Conservation (phyloP, 208 protist species). For the Herpetomonas samuelpessoai region DNA sequence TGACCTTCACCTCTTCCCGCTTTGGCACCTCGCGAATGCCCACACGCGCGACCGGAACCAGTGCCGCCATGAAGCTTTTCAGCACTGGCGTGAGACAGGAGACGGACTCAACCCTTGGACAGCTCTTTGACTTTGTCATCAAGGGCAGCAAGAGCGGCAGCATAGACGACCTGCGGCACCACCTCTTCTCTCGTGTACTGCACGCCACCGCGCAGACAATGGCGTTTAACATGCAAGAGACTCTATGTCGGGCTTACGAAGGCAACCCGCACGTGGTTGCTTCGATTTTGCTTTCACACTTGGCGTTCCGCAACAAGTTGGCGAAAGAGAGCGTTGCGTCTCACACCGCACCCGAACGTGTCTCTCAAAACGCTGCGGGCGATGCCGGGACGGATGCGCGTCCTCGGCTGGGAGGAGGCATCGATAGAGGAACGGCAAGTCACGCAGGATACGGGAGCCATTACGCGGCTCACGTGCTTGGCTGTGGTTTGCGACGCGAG, state of each 20-base stretch:
- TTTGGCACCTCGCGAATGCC: conserved; percentile 5
- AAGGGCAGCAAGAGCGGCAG: conserved; percentile 30
- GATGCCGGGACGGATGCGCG: no score
- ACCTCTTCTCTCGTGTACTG: conserved; percentile 41
- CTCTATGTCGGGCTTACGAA: conserved; percentile 48
- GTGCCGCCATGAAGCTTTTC: conserved; percentile 27
- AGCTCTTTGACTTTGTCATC: conserved; percentile 72
- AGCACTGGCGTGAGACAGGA: conserved; percentile 27
- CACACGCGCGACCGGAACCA: not conserved
- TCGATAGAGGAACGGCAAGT: not conserved
- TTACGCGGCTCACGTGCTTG: conserved; percentile 66
- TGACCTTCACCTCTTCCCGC: not conserved
- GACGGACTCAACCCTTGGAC: conserved; percentile 41
- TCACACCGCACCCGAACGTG: no score
- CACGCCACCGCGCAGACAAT: conserved; percentile 47
- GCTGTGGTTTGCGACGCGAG: conserved; percentile 78
- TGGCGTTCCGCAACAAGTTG: conserved; percentile 15
- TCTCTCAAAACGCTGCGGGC: no score
- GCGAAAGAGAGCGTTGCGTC: not conserved
- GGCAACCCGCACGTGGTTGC: conserved; percentile 40
- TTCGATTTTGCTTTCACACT: conserved; percentile 37
- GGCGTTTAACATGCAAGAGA: conserved; percentile 64
- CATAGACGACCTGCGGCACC: conserved; percentile 29
- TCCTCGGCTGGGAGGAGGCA: no score
- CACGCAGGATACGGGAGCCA: conserved; percentile 33